These are phyloP conservation scores for Fusarium ramigenum DNA, from an alignment of 2,329 filamentous ascomycete species.

Conservation along the genomic window DNA sequence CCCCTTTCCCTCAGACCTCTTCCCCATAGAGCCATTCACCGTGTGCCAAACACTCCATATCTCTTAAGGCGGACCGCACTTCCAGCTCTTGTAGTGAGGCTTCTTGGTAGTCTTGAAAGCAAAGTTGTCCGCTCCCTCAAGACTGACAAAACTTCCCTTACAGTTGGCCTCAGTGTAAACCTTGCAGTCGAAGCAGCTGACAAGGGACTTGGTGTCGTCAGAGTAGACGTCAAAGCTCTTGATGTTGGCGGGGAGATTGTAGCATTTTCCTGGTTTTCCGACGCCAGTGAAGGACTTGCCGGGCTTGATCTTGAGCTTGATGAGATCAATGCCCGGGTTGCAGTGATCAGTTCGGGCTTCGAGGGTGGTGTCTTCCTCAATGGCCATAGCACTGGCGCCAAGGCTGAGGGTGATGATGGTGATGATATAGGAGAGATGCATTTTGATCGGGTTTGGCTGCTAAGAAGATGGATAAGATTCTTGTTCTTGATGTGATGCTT, in stretches of 20 bases:
- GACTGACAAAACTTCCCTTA: background rate
- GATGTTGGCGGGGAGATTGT: background rate
- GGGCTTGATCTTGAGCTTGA: background rate
- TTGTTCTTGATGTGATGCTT: background rate
- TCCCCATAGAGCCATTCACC: background rate
- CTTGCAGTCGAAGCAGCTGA: constrained; percentile 8
- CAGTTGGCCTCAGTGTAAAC: background rate
- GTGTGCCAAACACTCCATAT: rapidly evolving
- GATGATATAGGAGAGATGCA: background rate
- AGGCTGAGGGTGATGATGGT: background rate
- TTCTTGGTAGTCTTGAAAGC: background rate
- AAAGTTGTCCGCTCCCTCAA: background rate
- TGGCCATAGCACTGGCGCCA: background rate
- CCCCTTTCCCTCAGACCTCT: too few relatives aligned
- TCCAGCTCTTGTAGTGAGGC: background rate
- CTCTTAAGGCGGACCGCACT: background rate
- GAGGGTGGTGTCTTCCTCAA: background rate
- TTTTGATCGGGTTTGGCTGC: background rate
- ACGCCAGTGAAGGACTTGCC: background rate
- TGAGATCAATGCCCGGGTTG: background rate
- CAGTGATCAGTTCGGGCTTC: background rate
- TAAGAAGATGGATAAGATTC: background rate
- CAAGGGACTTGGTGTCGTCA: background rate
- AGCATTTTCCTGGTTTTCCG: background rate
- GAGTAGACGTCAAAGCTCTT: background rate